Conservation (phyloP, 164 flowering plant species). For the Magnolia kwangsiensis region DNA sequence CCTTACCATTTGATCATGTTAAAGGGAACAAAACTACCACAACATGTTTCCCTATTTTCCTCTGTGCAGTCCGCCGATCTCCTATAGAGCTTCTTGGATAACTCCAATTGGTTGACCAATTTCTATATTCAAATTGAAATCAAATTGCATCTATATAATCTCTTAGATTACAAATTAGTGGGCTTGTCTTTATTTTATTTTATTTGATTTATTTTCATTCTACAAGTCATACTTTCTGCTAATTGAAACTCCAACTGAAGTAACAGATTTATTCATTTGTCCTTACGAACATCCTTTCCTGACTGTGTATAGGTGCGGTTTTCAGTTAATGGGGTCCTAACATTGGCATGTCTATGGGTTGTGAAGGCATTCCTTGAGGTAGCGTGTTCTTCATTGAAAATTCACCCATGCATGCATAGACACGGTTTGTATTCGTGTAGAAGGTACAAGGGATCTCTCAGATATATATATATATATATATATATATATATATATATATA, state of each 20-base stretch:
- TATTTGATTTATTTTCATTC: not conserved
- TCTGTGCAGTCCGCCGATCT: no score
- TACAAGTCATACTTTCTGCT: not conserved
- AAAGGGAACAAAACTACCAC: no score
- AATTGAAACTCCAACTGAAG: not conserved
- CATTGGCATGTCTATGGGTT: slow-evolving; percentile 78
- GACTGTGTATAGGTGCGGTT: slow-evolving; percentile 55
- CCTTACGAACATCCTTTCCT: not conserved
- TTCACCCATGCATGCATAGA: not conserved
- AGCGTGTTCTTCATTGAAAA: slow-evolving; percentile 12
- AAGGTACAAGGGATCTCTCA: not conserved
- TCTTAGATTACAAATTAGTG: not conserved
- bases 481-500: no score
- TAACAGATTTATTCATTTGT: not conserved
- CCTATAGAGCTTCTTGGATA: no score
- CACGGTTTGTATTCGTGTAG: not conserved
- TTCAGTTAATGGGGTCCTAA: slow-evolving; percentile 73
- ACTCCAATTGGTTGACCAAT: no score
- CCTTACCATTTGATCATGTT: no score
- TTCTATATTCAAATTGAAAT: no score
- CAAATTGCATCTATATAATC: no score
- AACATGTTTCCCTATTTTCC: no score
- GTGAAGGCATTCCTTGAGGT: slow-evolving; percentile 92
- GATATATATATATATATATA: no score
- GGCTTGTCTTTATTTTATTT: not conserved